Evolutionary conservation across 2,329 filamentous ascomycete species (phyloP), one percentile per base, ranked within the genome.

Genomic region (Aureobasidium mangrovei): DNA sequence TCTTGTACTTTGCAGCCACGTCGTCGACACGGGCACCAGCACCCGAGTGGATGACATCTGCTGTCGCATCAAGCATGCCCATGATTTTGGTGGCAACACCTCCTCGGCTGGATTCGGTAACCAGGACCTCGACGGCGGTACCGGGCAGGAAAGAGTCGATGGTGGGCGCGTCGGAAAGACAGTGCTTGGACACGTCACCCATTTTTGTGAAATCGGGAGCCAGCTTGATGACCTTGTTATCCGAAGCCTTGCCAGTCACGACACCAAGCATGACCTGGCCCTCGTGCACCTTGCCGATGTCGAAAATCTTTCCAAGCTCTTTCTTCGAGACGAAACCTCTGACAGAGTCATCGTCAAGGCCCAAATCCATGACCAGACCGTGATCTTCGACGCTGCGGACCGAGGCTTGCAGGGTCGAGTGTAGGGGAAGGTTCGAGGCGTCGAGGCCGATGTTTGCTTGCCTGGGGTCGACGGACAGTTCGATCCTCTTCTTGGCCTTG

Each of bases 301-400:
- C 74, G 42, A 53, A 58, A 42, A 75, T 76, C 31, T 79, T 67
- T 47, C 88, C 86, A 18, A 96, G 74, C 66, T 96, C 90, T 65
- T 86, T 89, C 58, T 85, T 86, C 4, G 89, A 81, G 65, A 98
- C 77, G 71, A 98, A 98, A 2, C 88, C 93, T 59, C 83, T 84
- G 51, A 91, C 68, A 36, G 81, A 78, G 32, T 77, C 72, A 52
- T 83, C 81, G 35, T 83, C 76, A 5, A 97, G 74, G 18, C 89
- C 89, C 36, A 97, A 72, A 62, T 96, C 89, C 89, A 98, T 95
- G 54, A 97, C 81, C 56, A 93, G 79, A 58, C 93, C 93, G 65
- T 95, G 91, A 63, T 98, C 94, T 70, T 98, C 91, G n/a, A 94
- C 85, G 69, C 91, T 98, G 48, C 80, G 72, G 28, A 98, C 84